Evolutionary conservation across 2,329 filamentous ascomycete species (phyloP).

Genomic region (Colletotrichum sp.): DNA sequence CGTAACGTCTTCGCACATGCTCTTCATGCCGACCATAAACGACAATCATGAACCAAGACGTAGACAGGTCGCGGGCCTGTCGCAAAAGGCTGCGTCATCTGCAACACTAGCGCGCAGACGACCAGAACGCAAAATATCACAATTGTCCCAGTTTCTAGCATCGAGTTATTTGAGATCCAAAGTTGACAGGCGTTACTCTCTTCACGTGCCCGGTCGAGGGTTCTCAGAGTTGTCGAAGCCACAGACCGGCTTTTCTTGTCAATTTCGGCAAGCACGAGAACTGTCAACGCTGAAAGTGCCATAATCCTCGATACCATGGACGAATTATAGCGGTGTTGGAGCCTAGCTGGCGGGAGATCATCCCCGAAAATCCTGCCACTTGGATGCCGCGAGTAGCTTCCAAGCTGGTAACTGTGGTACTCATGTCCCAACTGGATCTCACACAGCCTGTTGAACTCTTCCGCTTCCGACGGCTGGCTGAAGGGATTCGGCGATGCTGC

Average conservation of each 20-base stretch:
- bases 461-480: neutral
- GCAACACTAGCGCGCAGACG: neutral
- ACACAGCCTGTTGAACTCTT: neutral
- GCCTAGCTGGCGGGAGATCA: neutral
- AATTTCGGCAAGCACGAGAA: neutral
- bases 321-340: neutral
- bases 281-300: neutral
- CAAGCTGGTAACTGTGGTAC: conserved; percentile 3
- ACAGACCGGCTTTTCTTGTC: neutral
- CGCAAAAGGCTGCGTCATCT: neutral
- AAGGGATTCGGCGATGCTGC: conserved; percentile 2
- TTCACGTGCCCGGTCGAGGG: neutral
- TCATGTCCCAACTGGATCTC: neutral
- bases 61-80: neutral
- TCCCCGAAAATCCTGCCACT: neutral
- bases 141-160: neutral
- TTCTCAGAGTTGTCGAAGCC: neutral
- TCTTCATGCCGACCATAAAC: neutral
- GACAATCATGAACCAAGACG: conserved; percentile 7
- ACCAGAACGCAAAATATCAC: neutral
- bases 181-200: neutral
- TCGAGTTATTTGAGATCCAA: neutral
- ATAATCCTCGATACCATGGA: neutral
- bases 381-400: neutral
- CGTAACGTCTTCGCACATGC: neutral